Evolutionary conservation across 106 monocot genomes (phyloP).

Genomic region (Acanthochlamys bracteata): DNA sequence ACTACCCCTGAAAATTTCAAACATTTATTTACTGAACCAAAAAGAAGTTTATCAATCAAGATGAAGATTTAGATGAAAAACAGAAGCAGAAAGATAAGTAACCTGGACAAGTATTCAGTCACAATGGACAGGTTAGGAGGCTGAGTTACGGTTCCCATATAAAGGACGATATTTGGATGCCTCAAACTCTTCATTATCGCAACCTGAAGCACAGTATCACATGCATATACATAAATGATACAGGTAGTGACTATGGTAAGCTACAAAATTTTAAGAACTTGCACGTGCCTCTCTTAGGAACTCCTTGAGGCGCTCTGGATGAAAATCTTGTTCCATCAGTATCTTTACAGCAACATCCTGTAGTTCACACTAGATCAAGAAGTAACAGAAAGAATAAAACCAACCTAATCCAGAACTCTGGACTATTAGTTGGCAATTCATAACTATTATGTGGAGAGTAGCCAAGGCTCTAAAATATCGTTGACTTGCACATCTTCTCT

Average conservation of each 20-base stretch:
- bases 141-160: conserved; percentile 89
- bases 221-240: neutral
- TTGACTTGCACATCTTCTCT: no score
- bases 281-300: conserved; percentile 77
- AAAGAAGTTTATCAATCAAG: neutral
- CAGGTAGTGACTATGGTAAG: neutral
- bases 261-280: neutral
- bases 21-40: conserved; percentile 1
- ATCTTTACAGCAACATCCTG: conserved; percentile 99
- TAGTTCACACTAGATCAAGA: neutral
- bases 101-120: conserved; percentile 97
- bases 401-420: neutral
- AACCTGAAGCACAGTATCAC: conserved; percentile 43
- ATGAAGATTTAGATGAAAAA: neutral
- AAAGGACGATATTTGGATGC: conserved; percentile 98
- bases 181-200: conserved; percentile 96
- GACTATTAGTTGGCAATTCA: neutral
- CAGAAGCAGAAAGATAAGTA: conserved; percentile 1
- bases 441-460: neutral
- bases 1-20: conserved; percentile 68
- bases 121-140: conserved; percentile 90
- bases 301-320: conserved; percentile 72
- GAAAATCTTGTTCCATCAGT: conserved; percentile 95
- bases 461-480: no score
- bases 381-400: neutral